Percentiles rank a stretch among this genome's conserved stretches.
Evolutionary conservation across 805 yeast species (phyloP).

Genomic region (Blastobotrys americana): DNA sequence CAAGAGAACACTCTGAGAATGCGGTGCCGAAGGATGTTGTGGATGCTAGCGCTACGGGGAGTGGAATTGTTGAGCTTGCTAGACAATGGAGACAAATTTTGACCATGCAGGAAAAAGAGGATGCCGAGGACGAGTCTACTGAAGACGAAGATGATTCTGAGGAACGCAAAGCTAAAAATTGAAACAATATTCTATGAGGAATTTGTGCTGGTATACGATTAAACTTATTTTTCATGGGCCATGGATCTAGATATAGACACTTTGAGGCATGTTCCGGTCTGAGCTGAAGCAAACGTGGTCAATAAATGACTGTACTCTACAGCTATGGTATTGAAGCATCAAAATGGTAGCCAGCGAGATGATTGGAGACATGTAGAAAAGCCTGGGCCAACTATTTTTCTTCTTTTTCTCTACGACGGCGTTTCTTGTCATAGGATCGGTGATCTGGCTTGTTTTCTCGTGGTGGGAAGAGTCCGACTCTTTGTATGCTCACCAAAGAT

Average conservation of each 20-base stretch:
- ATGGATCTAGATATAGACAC: too few species aligned
- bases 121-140: neutral
- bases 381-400: too few species aligned
- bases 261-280: too few species aligned
- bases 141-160: neutral
- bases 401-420: too few species aligned
- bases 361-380: too few species aligned
- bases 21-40: conserved; percentile 89
- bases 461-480: conserved; percentile 21
- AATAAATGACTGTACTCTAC: too few species aligned
- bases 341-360: too few species aligned
- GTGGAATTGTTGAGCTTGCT: conserved; percentile 11
- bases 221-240: too few species aligned
- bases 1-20: conserved; percentile 79
- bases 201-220: neutral
- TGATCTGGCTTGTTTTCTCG: too few species aligned
- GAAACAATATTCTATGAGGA: neutral
- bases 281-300: too few species aligned
- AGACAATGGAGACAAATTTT: conserved; percentile 7
- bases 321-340: too few species aligned
- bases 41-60: conserved; percentile 56
- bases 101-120: conserved; percentile 9
- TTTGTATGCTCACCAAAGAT: conserved; percentile 29
- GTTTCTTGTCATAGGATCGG: too few species aligned
- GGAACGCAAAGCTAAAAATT: neutral